phyloP scores from a whole-genome alignment of 371 early-diverging fungal species.

The Nosema granulosis region DNA sequence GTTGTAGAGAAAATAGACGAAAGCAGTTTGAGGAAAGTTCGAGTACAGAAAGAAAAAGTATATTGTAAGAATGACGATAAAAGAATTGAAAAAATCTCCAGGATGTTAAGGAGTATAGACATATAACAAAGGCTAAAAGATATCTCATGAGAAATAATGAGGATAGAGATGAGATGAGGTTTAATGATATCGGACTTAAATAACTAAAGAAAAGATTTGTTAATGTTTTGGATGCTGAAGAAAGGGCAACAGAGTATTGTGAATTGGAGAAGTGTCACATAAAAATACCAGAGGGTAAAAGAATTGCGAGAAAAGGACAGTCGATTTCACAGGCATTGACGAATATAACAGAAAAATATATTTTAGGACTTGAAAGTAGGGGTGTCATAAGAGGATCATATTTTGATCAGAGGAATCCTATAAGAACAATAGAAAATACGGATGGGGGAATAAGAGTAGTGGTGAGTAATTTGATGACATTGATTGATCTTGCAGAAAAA shows the following conservation, averaged over 20 bases:
- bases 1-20: no score
- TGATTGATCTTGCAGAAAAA: slow-evolving; percentile 30
- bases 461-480: slow-evolving; percentile 13
- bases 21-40: no score
- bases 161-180: background rate
- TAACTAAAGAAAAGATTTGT: background rate
- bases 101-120: background rate
- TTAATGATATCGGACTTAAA: no score
- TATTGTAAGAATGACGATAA: no score
- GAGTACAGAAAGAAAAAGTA: no score
- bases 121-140: background rate
- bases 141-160: background rate
- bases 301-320: slow-evolving; percentile 6
- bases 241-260: background rate
- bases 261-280: slow-evolving; percentile 11
- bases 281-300: background rate
- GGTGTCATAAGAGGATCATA: slow-evolving; percentile 5
- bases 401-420: no score
- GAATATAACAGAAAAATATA: slow-evolving; percentile 4
- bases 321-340: background rate
- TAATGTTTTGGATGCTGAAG: slow-evolving; percentile 6
- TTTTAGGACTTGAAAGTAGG: background rate
- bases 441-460: slow-evolving; percentile 56
- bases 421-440: slow-evolving; percentile 52
- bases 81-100: background rate